These are phyloP conservation scores for Triadica sebifera DNA, from an alignment of 345 rosid species.

Conservation along the genomic window DNA sequence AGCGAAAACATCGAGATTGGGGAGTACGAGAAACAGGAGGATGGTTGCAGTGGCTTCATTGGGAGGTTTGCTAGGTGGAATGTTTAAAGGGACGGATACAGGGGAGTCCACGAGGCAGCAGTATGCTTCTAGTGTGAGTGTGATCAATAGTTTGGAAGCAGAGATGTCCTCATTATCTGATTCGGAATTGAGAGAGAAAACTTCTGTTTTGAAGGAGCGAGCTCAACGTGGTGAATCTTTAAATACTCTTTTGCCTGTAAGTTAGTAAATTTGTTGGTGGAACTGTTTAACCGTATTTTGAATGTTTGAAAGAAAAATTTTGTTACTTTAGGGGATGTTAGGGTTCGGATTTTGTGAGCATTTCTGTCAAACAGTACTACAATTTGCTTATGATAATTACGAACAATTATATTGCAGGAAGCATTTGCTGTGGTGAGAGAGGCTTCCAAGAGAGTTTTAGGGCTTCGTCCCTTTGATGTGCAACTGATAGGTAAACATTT, in stretches of 20 bases:
- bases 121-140: constrained; percentile 49
- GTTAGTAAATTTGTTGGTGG: constrained; percentile 13
- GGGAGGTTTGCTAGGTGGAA: constrained; percentile 77
- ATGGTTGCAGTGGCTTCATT: constrained; percentile 56
- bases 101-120: constrained; percentile 89
- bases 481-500: constrained; percentile 65
- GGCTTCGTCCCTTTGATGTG: constrained; percentile 91
- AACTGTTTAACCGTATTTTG: background rate
- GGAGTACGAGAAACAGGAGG: constrained; percentile 23
- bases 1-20: constrained; percentile 24
- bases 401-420: constrained; percentile 47
- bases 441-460: constrained; percentile 85
- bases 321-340: too few relatives aligned
- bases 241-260: constrained; percentile 85
- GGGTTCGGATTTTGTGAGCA: too few relatives aligned
- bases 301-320: background rate
- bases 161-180: constrained; percentile 62
- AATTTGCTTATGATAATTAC: background rate
- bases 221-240: constrained; percentile 73
- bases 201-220: constrained; percentile 63
- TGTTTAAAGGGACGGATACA: constrained; percentile 78
- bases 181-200: constrained; percentile 63
- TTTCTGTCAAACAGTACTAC: background rate
- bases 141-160: constrained; percentile 59
- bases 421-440: constrained; percentile 95